Evolutionary conservation across 331 rosid species (phyloP), one percentile per base, ranked within the genome.

Genomic region (Quercus tomentella): DNA sequence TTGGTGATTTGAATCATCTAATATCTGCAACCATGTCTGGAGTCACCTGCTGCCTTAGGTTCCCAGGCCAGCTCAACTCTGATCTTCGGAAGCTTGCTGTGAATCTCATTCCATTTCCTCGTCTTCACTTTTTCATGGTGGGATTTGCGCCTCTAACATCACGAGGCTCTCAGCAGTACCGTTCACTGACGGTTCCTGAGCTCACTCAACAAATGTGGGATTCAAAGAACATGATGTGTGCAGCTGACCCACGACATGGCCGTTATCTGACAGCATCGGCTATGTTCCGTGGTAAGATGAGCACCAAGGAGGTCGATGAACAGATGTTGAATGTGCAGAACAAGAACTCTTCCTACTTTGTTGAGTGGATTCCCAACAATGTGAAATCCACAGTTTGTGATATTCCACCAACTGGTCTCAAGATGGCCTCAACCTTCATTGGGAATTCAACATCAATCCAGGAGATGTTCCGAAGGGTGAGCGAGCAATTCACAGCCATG

Each of bases 11-110:
- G 83, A 92, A 92, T 83, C 97, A 92, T 82, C 87, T 92, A 82
- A 92, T 90, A 35, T 92, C 97, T 1, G 92, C 93, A 28, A 92
- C 97, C 6, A 92, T 92, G 97, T 92, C 97, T 75, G 97, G 97
- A 25, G 97, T 92, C 33, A 92, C 97, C 2, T 92, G 97, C 77
- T 92, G 97, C 78, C 81, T 92, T 30, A 79, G 97, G 80, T 92
- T 92, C 79, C 97, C 94, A 4, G 97, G 97, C 33, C 97, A 92
- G 56, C 81, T 92, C 0, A 92, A 92, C 90, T 92, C 94, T 2
- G 97, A 92, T 71, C 77, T 92, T 22, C 55, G 97, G 56, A 92
- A 92, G 61, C 92, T 92, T 61, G 97, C 94, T 0, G 94, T 88
- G n/a, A 92, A 92, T 57, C 85, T 92, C 61, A 90, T 92, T 63